Base-by-base conservation (phyloP, 1,139 yeast genomes). In the Geotrichum australiense region DNA sequence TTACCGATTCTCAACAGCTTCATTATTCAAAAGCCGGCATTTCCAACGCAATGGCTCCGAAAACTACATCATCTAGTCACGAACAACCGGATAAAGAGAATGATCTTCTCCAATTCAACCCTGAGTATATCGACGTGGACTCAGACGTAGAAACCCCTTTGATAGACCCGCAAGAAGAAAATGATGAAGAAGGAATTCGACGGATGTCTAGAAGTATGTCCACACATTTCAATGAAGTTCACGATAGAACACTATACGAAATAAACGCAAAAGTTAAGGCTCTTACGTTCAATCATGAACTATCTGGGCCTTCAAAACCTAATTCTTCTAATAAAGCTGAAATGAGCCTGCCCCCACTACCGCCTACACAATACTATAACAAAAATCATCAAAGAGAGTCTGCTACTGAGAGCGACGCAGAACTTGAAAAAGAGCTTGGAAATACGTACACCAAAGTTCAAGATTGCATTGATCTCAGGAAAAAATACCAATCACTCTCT, bases 221-320 rank as follows among this genome's bases (percentile, higher is more conserved):
- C 2, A 50, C 57, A 20, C 61, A 58, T 56, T 79, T 68, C 54
- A 76, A 89, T 1, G 70, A 79, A 45, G 73, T 78, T 2, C 89
- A 84, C 53, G 93, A 83, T 53, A 71, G 70, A 54, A 69, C 71
- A 54, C 68, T 80, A 54, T 74, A 73, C 55, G 87, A 80, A 44
- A 78, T 80, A 48, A 87, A 80, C 50, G 78, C 86, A 51, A 82
- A 81, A 55, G 59, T 76, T 41, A 70, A 73, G 50, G 85, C 91
- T 0, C 68, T 82, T 34, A 52, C n/a, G n/a, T n/a, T n/a, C n/a
- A n/a, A n/a, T n/a, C n/a, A n/a, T 27, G n/a, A 11, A 7, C n/a
- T n/a, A 33, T 7, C 30, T 10, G 5, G 7, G 11, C 8, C n/a
- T 10, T 3, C 25, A 16, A 18, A 19, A n/a, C 23, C 24, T 7